These are phyloP conservation scores for Cornus kousa DNA, from an alignment of 148 eudicot genomes.

Conservation along the genomic window DNA sequence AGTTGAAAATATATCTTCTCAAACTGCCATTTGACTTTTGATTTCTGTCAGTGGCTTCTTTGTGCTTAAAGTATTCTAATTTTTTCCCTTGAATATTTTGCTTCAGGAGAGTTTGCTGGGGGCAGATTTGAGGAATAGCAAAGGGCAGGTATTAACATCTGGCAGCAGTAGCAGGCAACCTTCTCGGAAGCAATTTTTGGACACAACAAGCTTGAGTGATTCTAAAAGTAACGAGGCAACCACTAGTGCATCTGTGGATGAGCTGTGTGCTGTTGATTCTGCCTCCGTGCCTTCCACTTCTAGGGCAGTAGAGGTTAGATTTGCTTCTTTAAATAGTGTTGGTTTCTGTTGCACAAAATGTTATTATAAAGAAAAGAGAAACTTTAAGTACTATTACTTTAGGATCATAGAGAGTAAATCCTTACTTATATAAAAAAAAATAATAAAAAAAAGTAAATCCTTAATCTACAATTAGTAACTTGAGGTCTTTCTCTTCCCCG, in stretches of 20 bases:
- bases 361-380: neutral
- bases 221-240: constrained; percentile 67
- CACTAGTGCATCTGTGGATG: constrained; percentile 49
- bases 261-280: constrained; percentile 73
- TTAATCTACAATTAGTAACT: too few species aligned
- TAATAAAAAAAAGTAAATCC: too few species aligned
- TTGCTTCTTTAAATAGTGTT: neutral
- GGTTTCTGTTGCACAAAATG: neutral
- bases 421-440: too few species aligned
- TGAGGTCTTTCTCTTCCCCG: too few species aligned
- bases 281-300: constrained; percentile 57
- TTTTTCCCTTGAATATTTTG: neutral
- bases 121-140: constrained; percentile 59
- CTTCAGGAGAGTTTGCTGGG: constrained; percentile 60
- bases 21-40: too few species aligned
- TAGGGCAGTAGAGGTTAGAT: constrained; percentile 57
- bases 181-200: constrained; percentile 60
- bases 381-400: too few species aligned
- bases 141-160: constrained; percentile 56
- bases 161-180: constrained; percentile 65
- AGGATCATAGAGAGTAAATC: too few species aligned
- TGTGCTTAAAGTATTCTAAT: neutral
- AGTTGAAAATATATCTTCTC: too few species aligned
- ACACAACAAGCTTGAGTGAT: constrained; percentile 52
- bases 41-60: neutral